phyloP scores from a whole-genome alignment of 176 grass and related monocot species.

The Urochloa ruziziensis region DNA sequence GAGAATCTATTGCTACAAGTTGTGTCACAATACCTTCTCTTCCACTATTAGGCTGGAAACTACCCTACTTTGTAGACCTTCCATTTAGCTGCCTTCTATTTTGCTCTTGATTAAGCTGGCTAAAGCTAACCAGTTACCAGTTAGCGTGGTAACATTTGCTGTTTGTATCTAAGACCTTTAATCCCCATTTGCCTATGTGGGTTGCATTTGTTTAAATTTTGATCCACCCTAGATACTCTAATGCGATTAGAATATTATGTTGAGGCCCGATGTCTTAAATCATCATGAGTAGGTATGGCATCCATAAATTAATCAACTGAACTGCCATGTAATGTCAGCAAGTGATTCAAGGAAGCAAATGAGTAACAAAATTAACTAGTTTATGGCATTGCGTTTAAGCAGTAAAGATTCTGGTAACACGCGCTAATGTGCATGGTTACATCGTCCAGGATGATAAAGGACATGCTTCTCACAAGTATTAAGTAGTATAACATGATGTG shows the following conservation, averaged over 20 bases:
- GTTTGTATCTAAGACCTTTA: conserved; percentile 11
- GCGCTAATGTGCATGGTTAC: background rate
- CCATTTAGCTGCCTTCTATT: background rate
- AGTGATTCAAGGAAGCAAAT: background rate
- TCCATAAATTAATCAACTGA: conserved; percentile 10
- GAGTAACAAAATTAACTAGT: background rate
- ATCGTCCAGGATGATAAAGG: background rate
- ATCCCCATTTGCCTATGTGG: background rate
- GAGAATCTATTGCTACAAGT: background rate
- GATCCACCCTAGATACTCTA: background rate
- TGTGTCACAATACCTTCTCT: background rate
- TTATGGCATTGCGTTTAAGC: background rate
- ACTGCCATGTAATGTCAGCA: background rate
- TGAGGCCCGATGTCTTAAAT: background rate
- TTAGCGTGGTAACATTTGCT: background rate
- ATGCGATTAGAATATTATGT: background rate
- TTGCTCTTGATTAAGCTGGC: background rate
- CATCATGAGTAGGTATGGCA: background rate
- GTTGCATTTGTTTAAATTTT: background rate
- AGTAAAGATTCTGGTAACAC: background rate
- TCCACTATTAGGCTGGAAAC: background rate
- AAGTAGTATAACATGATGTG: background rate
- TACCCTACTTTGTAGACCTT: background rate
- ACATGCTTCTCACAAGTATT: background rate
- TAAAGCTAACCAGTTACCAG: background rate